Evolutionary conservation across 2,329 filamentous ascomycete species (phyloP).

Genomic region (Colletotrichum plurivorum): DNA sequence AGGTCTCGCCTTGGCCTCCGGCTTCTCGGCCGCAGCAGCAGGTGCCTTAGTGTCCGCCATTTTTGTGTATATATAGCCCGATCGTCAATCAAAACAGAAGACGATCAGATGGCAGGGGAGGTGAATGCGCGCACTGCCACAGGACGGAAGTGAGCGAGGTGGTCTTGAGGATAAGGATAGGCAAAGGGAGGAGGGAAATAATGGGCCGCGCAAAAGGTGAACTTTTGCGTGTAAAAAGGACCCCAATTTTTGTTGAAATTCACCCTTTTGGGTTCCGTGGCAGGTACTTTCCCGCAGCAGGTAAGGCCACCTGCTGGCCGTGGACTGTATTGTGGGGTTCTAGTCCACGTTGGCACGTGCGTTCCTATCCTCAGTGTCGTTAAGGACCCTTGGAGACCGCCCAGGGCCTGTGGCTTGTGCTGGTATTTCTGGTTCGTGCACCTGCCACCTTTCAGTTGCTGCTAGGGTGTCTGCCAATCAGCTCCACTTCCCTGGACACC

Average conservation of each 20-base stretch:
- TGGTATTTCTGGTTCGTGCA: constrained; percentile 19
- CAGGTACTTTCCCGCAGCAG: constrained; percentile 32
- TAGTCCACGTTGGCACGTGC: constrained; percentile 33
- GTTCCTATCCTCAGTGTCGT: neutral
- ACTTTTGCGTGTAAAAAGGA: constrained; percentile 33
- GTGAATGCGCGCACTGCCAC: constrained; percentile 20
- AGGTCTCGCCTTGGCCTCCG: constrained; percentile 71
- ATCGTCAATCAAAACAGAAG: constrained; percentile 6
- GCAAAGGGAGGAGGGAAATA: constrained; percentile 31
- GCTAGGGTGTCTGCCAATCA: neutral
- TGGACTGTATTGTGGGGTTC: constrained; percentile 36
- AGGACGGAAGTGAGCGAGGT: constrained; percentile 21
- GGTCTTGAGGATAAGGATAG: constrained; percentile 39
- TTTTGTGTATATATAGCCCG: constrained; percentile 40
- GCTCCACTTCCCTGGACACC: neutral
- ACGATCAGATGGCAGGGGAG: constrained; percentile 34
- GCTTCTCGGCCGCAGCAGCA: constrained; percentile 60
- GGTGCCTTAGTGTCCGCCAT: constrained; percentile 67
- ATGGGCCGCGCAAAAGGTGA: constrained; percentile 30
- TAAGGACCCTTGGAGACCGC: constrained; percentile 21
- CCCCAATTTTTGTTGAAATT: constrained; percentile 42
- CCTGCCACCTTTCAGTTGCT: constrained; percentile 20
- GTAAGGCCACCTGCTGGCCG: constrained; percentile 36
- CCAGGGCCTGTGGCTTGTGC: neutral
- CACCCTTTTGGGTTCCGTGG: constrained; percentile 41